Evolutionary conservation across 108 stramenopile genomes (phyloP).

Genomic region (Skeletonema menzelii): DNA sequence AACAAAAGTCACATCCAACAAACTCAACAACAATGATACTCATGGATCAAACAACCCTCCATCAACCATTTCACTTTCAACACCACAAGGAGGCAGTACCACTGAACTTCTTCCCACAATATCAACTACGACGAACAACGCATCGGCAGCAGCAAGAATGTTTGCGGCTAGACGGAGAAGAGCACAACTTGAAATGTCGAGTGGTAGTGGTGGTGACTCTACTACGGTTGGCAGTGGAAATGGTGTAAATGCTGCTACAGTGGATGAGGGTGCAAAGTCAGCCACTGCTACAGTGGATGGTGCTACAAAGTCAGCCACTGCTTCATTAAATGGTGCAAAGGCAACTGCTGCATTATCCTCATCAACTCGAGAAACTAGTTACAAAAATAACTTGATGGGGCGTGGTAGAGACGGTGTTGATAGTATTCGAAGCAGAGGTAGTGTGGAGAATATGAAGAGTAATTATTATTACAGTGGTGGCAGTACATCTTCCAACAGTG

Average conservation of each 20-base stretch:
- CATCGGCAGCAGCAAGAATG: not conserved
- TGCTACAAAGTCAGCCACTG: not conserved
- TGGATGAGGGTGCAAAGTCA: not conserved
- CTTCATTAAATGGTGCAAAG: not conserved
- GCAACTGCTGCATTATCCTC: too few relatives aligned
- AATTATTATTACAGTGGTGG: too few relatives aligned
- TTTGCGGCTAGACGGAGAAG: not conserved
- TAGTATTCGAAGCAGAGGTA: not conserved
- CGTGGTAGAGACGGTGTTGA: not conserved
- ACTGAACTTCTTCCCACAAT: not conserved
- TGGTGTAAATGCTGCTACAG: not conserved
- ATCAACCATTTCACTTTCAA: too few relatives aligned
- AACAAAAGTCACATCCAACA: not conserved
- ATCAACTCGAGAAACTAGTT: too few relatives aligned
- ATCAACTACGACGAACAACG: not conserved
- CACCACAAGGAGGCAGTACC: not conserved
- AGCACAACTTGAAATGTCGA: conserved; percentile 27
- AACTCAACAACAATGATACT: not conserved
- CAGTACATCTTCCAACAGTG: not conserved
- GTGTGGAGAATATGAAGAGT: not conserved
- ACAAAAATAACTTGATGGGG: not conserved
- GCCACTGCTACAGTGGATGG: not conserved
- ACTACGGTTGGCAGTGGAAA: not conserved
- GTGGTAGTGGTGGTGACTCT: not conserved
- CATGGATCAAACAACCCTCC: too few relatives aligned